Conservation (phyloP, 768 basidiomycete genomes). For the Dictyophora rubrovolvata region DNA sequence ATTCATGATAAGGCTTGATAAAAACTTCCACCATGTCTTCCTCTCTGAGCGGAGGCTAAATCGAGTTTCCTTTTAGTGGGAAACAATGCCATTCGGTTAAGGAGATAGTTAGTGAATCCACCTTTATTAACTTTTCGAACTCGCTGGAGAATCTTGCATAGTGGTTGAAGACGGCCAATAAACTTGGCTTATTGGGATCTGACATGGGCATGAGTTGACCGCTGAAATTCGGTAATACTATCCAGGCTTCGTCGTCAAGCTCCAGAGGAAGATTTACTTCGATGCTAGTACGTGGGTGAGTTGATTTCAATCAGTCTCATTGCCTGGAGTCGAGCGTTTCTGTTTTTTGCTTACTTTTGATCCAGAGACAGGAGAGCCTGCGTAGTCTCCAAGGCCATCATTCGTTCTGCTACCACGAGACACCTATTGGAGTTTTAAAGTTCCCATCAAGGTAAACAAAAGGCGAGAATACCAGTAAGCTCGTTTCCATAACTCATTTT, state of each 20-base stretch:
- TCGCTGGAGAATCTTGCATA: neutral
- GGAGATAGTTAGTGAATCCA: neutral
- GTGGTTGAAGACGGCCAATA: neutral
- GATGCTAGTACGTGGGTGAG: no score
- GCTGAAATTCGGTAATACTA: neutral
- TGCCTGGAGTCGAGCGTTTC: no score
- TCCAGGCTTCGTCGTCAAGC: constrained; percentile 5
- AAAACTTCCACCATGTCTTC: neutral
- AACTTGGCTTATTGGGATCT: neutral
- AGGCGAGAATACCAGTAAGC: constrained; percentile 1
- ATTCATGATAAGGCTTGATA: neutral
- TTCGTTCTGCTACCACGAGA: constrained; percentile 6
- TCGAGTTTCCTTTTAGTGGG: neutral
- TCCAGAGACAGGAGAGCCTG: neutral
- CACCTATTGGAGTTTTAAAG: constrained; percentile 2
- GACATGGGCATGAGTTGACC: neutral
- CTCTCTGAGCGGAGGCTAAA: neutral
- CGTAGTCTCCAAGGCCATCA: neutral
- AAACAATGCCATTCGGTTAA: neutral
- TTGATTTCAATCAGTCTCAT: neutral
- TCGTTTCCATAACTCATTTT: constrained; percentile 8
- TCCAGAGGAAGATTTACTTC: constrained; percentile 2
- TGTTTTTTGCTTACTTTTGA: neutral
- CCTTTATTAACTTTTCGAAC: neutral
- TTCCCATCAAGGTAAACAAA: neutral